Percentiles rank a stretch among this genome's conserved stretches.
Conservation (phyloP, 768 basidiomycete genomes). For the Termitomyces sp. region DNA sequence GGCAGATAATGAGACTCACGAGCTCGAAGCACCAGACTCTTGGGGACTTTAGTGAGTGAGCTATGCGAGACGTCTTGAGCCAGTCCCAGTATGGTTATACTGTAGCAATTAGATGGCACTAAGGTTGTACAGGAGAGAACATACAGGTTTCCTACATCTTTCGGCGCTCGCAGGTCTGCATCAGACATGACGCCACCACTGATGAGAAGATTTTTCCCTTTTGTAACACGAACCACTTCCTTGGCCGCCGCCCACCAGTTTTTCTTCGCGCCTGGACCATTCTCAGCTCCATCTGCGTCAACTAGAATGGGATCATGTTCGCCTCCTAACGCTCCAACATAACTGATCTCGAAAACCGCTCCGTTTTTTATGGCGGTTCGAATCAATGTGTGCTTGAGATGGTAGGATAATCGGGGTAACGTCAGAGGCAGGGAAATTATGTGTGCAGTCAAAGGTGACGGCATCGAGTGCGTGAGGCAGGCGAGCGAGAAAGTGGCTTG, state of each 20-base stretch:
- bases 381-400: slow-evolving; percentile 79
- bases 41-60: slow-evolving; percentile 52
- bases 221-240: slow-evolving; percentile 75
- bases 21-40: slow-evolving; percentile 66
- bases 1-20: slow-evolving; percentile 40
- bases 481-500: slow-evolving; percentile 68
- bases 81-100: slow-evolving; percentile 62
- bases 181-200: slow-evolving; percentile 61
- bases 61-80: slow-evolving; percentile 65
- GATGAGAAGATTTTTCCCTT: slow-evolving; percentile 70
- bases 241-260: slow-evolving; percentile 83
- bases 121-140: slow-evolving; percentile 14
- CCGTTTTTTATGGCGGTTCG: slow-evolving; percentile 80
- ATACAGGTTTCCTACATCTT: slow-evolving; percentile 74
- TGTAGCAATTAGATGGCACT: slow-evolving; percentile 19
- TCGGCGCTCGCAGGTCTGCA: slow-evolving; percentile 62
- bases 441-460: slow-evolving; percentile 73
- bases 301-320: slow-evolving; percentile 43
- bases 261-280: slow-evolving; percentile 51
- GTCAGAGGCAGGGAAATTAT: slow-evolving; percentile 78
- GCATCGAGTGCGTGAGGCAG: slow-evolving; percentile 73
- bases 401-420: slow-evolving; percentile 70
- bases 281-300: slow-evolving; percentile 45
- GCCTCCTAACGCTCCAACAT: slow-evolving; percentile 67
- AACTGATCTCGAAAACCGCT: slow-evolving; percentile 76